Base-by-base conservation (phyloP, 1,284 basidiomycete genomes). In the Sporisorium graminicola region DNA sequence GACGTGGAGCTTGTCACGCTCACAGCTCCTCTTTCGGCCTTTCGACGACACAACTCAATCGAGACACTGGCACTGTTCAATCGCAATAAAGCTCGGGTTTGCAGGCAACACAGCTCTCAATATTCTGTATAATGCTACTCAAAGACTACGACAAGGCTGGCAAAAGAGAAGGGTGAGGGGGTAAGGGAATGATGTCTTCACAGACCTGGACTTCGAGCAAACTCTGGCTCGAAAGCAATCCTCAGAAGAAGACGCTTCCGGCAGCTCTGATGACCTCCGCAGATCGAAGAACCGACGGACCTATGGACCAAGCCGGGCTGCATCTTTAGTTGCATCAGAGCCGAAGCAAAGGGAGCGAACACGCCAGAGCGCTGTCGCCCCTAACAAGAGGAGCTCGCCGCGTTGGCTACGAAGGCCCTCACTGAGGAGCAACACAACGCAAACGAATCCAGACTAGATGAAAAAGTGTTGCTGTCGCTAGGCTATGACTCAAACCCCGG, bases 401-500 rank as follows among this genome's bases (percentile, higher is more conserved):
- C 58, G 20, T 27, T 44, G n/a, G 42, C 58, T 35, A 10, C 51
- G 33, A 20, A 52, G 46, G 29, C 22, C 59, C 59, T 47, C 59
- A 46, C 43, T 18, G 37, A 61, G 59, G 43, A 37, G 52, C 35
- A 29, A 52, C 44, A 47, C 33, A 49, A 47, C 33, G 61, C 53
- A 47, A 47, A 40, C 60, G 69, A 66, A 72, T 67, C 70, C 57
- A 58, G 57, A 57, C 70, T 60, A 66, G 47, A 67, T 65, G 62
- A 69, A 74, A 35, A 42, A 54, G 13, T 54, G 54, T 70, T 74
- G 70, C 35, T 77, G 46, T 77, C 47, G 74, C 74, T 72, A 68
- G 64, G 74, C 74, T 77, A 77, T 77, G 74, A 77, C 74, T 77
- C 74, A 77, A 77, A 77, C 74, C 58, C 74, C 74, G 74, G 74